Evolutionary conservation across 2,329 filamentous ascomycete genomes (phyloP), one percentile per base, ranked within the genome.

Genomic region (Tolypocladium album): DNA sequence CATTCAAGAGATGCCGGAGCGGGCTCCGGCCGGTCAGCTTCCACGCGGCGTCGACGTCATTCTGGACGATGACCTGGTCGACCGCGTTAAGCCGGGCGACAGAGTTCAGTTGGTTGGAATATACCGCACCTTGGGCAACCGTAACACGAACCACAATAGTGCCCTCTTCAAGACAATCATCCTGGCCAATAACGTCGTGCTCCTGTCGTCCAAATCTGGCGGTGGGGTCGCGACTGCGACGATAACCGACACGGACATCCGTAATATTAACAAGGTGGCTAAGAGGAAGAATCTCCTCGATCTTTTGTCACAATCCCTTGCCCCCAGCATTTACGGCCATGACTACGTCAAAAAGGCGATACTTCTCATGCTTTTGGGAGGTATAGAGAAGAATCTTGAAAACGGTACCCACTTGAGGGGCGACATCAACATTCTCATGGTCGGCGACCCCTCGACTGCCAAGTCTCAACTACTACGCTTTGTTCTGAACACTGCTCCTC

Each of bases 391-490:
- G 81, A 99, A 99, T 69, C 76, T 99, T 60, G 94, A 97, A 64
- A 99, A 99, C 67, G 94, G 94, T 61, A 97, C 94, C 1, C 94
- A 99, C 83, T 77, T 99, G 72, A 88, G 94, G 82, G 94, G 94
- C 78, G 94, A 99, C 70, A 97, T 99, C 77, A 99, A 99, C 73
- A 96, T 99, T 66, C 82, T 99, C 57, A 97, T 99, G 94, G 93
- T 99, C 52, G 94, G 94, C 76, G 94, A 99, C 73, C 94, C 94
- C 3, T 99, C 94, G 0, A 99, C 94, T 0, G 94, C 94, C 62
- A 99, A 99, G 74, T 99, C 94, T n/a, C 94, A 99, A 72, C 83
- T 99, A 59, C 82, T 99, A 50, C 90, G 94, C 34, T 99, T 99
- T 69, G 94, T 99, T 15, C 83, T 97, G 65, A 99, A 99, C 72